These are phyloP conservation scores for Periconia sp. DNA, from an alignment of 2,329 filamentous ascomycete genomes.

Conservation along the genomic window DNA sequence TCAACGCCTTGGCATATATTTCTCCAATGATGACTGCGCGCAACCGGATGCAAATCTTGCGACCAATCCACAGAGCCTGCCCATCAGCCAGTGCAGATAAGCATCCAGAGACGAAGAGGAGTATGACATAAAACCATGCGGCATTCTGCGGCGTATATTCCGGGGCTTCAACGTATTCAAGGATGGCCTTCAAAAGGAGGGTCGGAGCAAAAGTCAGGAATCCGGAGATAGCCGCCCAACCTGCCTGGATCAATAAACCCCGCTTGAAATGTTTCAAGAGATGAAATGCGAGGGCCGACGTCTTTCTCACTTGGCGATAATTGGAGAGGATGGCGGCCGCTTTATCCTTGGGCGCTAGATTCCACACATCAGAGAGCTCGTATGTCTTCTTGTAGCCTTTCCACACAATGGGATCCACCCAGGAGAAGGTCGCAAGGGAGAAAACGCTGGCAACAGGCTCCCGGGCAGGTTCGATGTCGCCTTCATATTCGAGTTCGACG, in stretches of 20 bases:
- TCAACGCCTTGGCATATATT: constrained; percentile 92
- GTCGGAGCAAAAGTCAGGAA: constrained; percentile 90
- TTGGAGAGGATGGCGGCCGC: constrained; percentile 76
- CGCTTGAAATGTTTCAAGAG: constrained; percentile 82
- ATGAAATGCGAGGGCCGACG: constrained; percentile 75
- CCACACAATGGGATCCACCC: constrained; percentile 89
- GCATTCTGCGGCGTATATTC: constrained; percentile 76
- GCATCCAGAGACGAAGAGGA: constrained; percentile 81
- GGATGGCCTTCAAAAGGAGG: constrained; percentile 82
- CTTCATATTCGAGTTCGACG: constrained; percentile 85
- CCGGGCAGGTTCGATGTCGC: constrained; percentile 79
- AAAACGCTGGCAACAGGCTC: constrained; percentile 88
- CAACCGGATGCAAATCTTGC: constrained; percentile 90
- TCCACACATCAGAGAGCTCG: constrained; percentile 88
- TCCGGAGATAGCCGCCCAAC: constrained; percentile 77
- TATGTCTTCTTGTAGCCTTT: constrained; percentile 83
- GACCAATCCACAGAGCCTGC: constrained; percentile 87
- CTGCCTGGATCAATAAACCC: constrained; percentile 73
- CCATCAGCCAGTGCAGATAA: constrained; percentile 81
- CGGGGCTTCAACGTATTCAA: constrained; percentile 91
- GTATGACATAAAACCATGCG: constrained; percentile 92
- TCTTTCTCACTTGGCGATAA: constrained; percentile 85
- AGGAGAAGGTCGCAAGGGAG: constrained; percentile 83
- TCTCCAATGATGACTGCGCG: constrained; percentile 96
- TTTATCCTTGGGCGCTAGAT: constrained; percentile 84